These are phyloP conservation scores for Bipolaris gigantea DNA, from an alignment of 2,329 filamentous ascomycete species.

Conservation along the genomic window DNA sequence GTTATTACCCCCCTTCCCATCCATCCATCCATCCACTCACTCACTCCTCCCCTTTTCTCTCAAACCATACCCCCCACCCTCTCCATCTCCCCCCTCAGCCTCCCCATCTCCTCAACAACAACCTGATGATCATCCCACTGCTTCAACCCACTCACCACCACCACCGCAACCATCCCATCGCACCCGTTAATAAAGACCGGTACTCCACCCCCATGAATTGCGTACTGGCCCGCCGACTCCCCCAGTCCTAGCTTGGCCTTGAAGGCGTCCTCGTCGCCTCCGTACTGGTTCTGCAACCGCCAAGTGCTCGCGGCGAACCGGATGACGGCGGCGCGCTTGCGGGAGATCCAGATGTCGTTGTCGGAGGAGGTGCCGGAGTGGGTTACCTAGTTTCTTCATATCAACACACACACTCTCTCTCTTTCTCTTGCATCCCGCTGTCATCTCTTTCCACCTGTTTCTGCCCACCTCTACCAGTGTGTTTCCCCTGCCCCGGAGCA, in stretches of 20 bases:
- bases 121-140: slow-evolving; percentile 79
- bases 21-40: too few relatives aligned
- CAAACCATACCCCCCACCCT: background rate
- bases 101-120: slow-evolving; percentile 59
- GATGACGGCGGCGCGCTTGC: slow-evolving; percentile 74
- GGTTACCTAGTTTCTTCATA: slow-evolving; percentile 44
- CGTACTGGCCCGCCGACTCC: slow-evolving; percentile 60
- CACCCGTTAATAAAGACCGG: slow-evolving; percentile 71
- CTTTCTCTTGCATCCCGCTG: background rate
- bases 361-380: slow-evolving; percentile 68
- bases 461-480: too few relatives aligned
- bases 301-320: slow-evolving; percentile 70
- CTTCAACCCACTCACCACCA: slow-evolving; percentile 76
- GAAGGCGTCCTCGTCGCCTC: slow-evolving; percentile 64
- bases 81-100: slow-evolving; percentile 17
- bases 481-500: too few relatives aligned
- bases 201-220: slow-evolving; percentile 76
- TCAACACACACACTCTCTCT: too few relatives aligned
- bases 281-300: slow-evolving; percentile 70
- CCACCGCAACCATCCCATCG: slow-evolving; percentile 72
- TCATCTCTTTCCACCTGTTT: too few relatives aligned
- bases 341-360: slow-evolving; percentile 64
- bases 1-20: too few relatives aligned
- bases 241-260: slow-evolving; percentile 64
- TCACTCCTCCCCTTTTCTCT: too few relatives aligned